phyloP scores from a whole-genome alignment of 75 land plant genomes.

The Picea glauca region DNA sequence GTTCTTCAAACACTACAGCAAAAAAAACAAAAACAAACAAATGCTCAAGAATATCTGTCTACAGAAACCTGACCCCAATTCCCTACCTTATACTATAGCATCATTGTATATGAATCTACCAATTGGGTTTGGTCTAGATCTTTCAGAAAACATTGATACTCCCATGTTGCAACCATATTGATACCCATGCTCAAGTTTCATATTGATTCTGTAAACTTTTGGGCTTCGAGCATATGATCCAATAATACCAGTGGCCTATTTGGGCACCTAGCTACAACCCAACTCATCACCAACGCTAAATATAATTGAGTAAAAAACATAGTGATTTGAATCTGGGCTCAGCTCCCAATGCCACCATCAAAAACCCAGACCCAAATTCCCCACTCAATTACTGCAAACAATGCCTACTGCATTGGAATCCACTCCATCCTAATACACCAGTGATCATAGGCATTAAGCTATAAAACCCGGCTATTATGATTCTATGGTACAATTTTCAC shows the following conservation, averaged over 20 bases:
- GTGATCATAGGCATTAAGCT: background rate
- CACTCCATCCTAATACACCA: background rate
- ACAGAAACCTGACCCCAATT: background rate
- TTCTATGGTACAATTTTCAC: conserved; percentile 5
- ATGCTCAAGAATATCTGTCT: background rate
- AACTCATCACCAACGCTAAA: background rate
- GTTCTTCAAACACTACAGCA: background rate
- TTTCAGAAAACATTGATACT: background rate
- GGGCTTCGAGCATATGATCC: background rate
- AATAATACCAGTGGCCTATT: no score
- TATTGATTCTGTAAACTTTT: background rate
- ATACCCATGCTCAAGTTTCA: background rate
- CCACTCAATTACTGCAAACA: conserved; percentile 11
- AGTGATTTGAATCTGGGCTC: conserved; percentile 3
- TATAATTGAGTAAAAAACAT: conserved; percentile 4
- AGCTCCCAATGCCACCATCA: conserved; percentile 9
- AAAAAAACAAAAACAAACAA: background rate
- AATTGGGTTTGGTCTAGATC: conserved; percentile 1
- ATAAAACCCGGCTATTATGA: conserved; percentile 5
- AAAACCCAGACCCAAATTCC: conserved; percentile 2
- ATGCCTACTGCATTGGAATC: conserved; percentile 10
- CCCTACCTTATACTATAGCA: background rate
- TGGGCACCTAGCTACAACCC: no score
- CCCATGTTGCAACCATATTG: background rate
- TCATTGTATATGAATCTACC: background rate